phyloP scores from a whole-genome alignment of 169 alveolate species.

The Plasmodium adleri region DNA sequence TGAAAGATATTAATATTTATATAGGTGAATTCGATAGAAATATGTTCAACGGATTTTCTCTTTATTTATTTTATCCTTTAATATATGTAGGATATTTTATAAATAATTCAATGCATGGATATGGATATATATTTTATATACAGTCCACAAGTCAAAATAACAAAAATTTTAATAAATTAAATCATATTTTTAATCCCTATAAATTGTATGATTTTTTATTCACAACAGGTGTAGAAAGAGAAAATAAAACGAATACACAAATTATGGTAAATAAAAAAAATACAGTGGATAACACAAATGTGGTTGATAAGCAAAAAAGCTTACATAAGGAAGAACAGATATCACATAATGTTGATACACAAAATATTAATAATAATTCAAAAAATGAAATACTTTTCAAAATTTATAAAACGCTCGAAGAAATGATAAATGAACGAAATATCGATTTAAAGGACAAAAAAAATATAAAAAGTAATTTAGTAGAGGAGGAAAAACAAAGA shows the following conservation, averaged over 20 bases:
- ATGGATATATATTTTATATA: conserved; percentile 47
- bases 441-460: conserved; percentile 1
- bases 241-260: neutral
- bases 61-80: conserved; percentile 51
- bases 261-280: neutral
- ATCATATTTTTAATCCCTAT: neutral
- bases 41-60: conserved; percentile 57
- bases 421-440: neutral
- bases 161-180: neutral
- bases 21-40: conserved; percentile 49
- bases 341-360: neutral
- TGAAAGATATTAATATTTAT: conserved; percentile 51
- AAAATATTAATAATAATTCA: neutral
- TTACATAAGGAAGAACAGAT: too few species aligned
- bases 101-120: conserved; percentile 49
- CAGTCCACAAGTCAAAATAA: conserved; percentile 1
- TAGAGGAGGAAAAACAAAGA: neutral
- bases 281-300: neutral
- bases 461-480: neutral
- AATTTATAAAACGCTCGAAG: conserved; percentile 27
- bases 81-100: conserved; percentile 55
- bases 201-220: conserved; percentile 22
- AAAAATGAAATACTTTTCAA: conserved; percentile 1
- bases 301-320: neutral
- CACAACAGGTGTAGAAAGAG: neutral